Conservation (phyloP, 768 basidiomycete species). For the Basidioascus undulatus region DNA sequence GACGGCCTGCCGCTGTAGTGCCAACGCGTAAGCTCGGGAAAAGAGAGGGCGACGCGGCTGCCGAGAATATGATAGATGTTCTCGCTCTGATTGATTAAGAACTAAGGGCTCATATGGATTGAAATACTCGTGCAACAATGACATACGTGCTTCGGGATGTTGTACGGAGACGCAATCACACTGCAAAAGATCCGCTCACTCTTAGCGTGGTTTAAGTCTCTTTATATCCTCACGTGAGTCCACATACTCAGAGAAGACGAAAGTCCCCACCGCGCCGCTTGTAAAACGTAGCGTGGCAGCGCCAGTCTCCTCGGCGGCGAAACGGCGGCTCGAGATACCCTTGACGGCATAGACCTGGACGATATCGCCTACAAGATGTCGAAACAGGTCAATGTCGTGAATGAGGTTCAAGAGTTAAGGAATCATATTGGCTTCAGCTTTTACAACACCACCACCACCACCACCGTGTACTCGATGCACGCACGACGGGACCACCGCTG, state of each 20-base stretch:
- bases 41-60: conserved; percentile 4
- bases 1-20: not conserved
- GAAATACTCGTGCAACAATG: not conserved
- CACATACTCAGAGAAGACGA: conserved; percentile 11
- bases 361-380: conserved; percentile 9
- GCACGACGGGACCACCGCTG: conserved; percentile 4
- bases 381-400: conserved; percentile 9
- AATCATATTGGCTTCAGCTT: no score
- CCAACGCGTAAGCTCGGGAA: conserved; percentile 5
- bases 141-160: not conserved
- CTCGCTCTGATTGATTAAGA: not conserved
- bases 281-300: conserved; percentile 7
- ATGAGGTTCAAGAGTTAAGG: not conserved
- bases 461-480: conserved; percentile 9
- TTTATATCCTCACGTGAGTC: no score
- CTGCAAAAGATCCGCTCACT: no score
- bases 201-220: no score
- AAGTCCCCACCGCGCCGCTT: conserved; percentile 10
- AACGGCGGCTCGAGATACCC: conserved; percentile 4
- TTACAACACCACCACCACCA: no score
- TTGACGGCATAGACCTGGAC: conserved; percentile 7
- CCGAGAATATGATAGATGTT: conserved; percentile 9
- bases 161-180: conserved; percentile 8
- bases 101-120: not conserved
- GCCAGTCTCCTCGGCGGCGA: conserved; percentile 10